Conservation (phyloP, 768 basidiomycete genomes). For the Multifurca ochricompacta region DNA sequence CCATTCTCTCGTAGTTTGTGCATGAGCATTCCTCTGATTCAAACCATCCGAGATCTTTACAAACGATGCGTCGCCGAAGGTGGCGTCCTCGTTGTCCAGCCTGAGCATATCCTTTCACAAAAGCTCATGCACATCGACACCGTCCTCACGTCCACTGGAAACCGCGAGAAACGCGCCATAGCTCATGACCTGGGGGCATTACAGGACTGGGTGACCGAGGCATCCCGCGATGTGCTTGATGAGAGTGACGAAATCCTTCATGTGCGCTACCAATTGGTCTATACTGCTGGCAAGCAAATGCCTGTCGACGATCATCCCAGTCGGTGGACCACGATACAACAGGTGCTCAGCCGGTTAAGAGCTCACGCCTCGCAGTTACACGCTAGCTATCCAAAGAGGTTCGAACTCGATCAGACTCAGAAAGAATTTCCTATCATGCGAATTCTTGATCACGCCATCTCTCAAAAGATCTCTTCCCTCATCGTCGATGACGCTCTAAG, state of each 20-base stretch:
- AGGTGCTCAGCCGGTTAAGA: conserved; percentile 29
- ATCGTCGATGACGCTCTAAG: background rate
- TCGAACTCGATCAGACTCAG: background rate
- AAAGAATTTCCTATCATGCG: conserved; percentile 5
- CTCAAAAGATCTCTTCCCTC: background rate
- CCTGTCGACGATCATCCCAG: conserved; percentile 34
- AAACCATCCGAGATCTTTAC: conserved; percentile 28
- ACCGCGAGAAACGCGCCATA: background rate
- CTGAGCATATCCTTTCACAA: conserved; percentile 48
- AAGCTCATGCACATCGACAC: conserved; percentile 40
- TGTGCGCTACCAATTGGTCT: conserved; percentile 41
- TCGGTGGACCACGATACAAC: conserved; percentile 37
- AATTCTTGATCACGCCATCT: background rate
- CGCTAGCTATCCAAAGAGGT: background rate
- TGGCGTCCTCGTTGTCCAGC: conserved; percentile 42
- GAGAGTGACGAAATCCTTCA: conserved; percentile 32
- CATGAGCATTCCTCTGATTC: conserved; percentile 12
- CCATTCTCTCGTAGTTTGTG: conserved; percentile 41
- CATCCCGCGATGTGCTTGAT: conserved; percentile 9
- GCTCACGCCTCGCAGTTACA: conserved; percentile 10
- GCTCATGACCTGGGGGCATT: background rate
- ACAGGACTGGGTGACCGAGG: background rate
- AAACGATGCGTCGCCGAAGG: conserved; percentile 31
- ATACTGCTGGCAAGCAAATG: conserved; percentile 34
- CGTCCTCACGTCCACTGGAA: background rate